Conservation (phyloP, 148 eudicot genomes). For the Gaultheria prostrata region DNA sequence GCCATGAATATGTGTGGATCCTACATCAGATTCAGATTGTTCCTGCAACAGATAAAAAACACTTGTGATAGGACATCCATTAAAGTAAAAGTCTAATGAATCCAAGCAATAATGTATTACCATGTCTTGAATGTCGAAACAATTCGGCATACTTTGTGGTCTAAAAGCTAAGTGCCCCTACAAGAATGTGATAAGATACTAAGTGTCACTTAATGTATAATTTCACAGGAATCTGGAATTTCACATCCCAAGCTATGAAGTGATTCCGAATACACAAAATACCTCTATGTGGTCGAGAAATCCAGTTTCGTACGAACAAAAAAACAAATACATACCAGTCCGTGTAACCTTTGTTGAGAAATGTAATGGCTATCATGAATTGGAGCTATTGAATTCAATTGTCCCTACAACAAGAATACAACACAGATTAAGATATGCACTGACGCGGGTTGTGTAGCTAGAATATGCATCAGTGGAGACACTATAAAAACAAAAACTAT, state of each 20-base stretch:
- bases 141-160: slow-evolving; percentile 21
- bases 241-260: not conserved
- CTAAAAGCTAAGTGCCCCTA: slow-evolving; percentile 23
- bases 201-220: not conserved
- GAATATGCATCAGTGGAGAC: too few relatives aligned
- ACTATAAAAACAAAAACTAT: too few relatives aligned
- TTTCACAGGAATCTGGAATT: not conserved
- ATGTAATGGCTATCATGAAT: slow-evolving; percentile 15
- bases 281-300: not conserved
- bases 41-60: slow-evolving; percentile 6
- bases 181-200: not conserved
- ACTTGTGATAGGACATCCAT: not conserved
- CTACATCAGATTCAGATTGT: slow-evolving; percentile 18
- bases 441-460: not conserved
- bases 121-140: slow-evolving; percentile 19
- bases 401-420: slow-evolving; percentile 15
- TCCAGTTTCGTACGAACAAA: not conserved
- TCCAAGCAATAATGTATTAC: not conserved
- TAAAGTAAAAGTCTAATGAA: not conserved
- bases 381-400: slow-evolving; percentile 23
- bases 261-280: not conserved
- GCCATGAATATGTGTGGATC: slow-evolving; percentile 10
- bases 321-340: slow-evolving; percentile 8
- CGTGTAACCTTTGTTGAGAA: slow-evolving; percentile 12
- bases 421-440: not conserved